Evolutionary conservation across 2,329 filamentous ascomycete genomes (phyloP), one percentile per base, ranked within the genome.

Genomic region (Colletotrichum phormii): DNA sequence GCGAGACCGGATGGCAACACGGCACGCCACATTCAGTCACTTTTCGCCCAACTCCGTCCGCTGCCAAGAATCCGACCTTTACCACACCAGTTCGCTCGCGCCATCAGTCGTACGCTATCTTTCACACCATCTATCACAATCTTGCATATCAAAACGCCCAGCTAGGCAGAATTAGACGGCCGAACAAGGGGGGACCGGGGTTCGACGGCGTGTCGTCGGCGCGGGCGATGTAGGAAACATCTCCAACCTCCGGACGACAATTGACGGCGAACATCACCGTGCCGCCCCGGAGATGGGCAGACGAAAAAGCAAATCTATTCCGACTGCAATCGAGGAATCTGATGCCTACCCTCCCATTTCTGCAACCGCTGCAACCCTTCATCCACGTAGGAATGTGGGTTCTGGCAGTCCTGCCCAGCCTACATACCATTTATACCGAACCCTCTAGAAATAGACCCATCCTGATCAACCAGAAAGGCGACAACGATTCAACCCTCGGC

Each of bases 1-100:
- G 67, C 66, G 55, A 70, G 31, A 60, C 65, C 59, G 59, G 69
- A 49, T 58, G 31, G n/a, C 51, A 64, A 71, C 51, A 33, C 31
- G 53, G 58, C 64, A 69, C 65, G 65, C 70, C 70, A 72, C 70
- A 24, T 64, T 53, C 66, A 51, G 61, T 65, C 61, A 57, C 60
- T 72, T 65, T 37, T 73, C 55, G 35, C 60, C 31, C 61, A 29
- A 26, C 66, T 37, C 54, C 66, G 12, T 49, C 60, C 67, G 46
- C 55, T 24, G 71, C 67, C 71, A 65, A 73, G 71, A 22, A 51
- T 37, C 5, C 18, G 5, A 42, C 49, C 33, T 26, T 51, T 13
- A 35, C 7, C 18, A 51, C 33, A 60, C 26, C 53, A 55, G 1
- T 54, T 49, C 33, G 59, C 18, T 15, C 37, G 37, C 37, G 37